Evolutionary conservation across 306 rosid species (phyloP).

Genomic region (Prunus fruticosa): DNA sequence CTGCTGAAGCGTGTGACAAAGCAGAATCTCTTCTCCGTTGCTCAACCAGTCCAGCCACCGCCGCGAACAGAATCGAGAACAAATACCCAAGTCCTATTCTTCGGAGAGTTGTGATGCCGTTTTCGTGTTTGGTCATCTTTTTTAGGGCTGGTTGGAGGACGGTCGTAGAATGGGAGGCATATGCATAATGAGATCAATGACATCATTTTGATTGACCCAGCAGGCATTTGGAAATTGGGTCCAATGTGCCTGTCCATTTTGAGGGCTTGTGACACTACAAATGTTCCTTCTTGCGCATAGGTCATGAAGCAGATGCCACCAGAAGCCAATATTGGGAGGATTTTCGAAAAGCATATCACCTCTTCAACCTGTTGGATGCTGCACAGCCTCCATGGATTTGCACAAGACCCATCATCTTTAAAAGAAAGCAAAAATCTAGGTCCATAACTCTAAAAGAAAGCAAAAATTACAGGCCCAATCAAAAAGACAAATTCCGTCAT

Average conservation of each 20-base stretch:
- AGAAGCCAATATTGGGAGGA: conserved; percentile 54
- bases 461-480: too few species aligned
- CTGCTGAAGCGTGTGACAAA: too few species aligned
- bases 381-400: conserved; percentile 46
- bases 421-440: too few species aligned
- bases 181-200: conserved; percentile 39
- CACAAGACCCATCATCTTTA: conserved; percentile 43
- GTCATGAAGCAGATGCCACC: conserved; percentile 43
- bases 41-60: too few species aligned
- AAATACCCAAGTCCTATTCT: too few species aligned
- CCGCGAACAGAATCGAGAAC: too few species aligned
- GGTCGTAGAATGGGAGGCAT: conserved; percentile 68
- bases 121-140: too few species aligned
- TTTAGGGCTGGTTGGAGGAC: too few species aligned
- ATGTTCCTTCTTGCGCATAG: conserved; percentile 52
- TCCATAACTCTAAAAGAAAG: too few species aligned
- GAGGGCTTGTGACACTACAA: conserved; percentile 59
- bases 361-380: conserved; percentile 74
- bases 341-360: conserved; percentile 39
- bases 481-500: too few species aligned
- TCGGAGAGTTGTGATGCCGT: too few species aligned
- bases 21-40: too few species aligned
- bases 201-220: conserved; percentile 57
- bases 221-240: conserved; percentile 63
- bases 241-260: conserved; percentile 73